Conservation (phyloP, 352 stramenopile genomes). For the Phytophthora constricta region DNA sequence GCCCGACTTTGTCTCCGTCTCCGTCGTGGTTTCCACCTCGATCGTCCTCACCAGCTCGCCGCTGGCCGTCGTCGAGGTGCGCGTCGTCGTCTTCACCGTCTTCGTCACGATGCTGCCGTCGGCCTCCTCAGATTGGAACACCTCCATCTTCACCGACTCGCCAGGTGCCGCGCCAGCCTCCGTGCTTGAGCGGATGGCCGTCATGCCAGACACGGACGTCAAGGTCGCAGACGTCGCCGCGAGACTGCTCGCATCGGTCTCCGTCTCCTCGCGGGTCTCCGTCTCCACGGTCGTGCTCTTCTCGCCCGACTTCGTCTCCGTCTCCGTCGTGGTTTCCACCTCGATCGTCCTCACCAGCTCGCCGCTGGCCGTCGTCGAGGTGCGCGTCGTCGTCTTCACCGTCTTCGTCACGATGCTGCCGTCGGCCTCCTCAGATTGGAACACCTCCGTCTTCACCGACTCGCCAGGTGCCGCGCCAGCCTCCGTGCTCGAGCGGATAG, state of each 20-base stretch:
- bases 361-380: slow-evolving; percentile 3
- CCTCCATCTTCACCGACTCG: slow-evolving; percentile 7
- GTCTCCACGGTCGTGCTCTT: slow-evolving; percentile 13
- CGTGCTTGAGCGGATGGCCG: neutral
- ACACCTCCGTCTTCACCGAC: slow-evolving; percentile 14
- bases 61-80: slow-evolving; percentile 2
- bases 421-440: slow-evolving; percentile 10
- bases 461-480: neutral
- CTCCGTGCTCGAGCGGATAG: neutral
- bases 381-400: slow-evolving; percentile 9
- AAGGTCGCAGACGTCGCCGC: neutral
- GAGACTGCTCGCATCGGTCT: slow-evolving; percentile 3
- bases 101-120: slow-evolving; percentile 7
- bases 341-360: slow-evolving; percentile 9
- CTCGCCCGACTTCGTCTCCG: slow-evolving; percentile 5
- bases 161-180: slow-evolving; percentile 1
- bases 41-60: slow-evolving; percentile 3
- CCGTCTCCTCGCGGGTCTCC: slow-evolving; percentile 11
- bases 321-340: slow-evolving; percentile 13
- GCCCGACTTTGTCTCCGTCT: slow-evolving; percentile 5
- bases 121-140: slow-evolving; percentile 6
- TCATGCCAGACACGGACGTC: neutral
- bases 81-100: slow-evolving; percentile 7
- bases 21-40: slow-evolving; percentile 6
- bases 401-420: slow-evolving; percentile 18